Conservation (phyloP, 495 filamentous ascomycete genomes). For the Hypoxylon fragiforme region DNA sequence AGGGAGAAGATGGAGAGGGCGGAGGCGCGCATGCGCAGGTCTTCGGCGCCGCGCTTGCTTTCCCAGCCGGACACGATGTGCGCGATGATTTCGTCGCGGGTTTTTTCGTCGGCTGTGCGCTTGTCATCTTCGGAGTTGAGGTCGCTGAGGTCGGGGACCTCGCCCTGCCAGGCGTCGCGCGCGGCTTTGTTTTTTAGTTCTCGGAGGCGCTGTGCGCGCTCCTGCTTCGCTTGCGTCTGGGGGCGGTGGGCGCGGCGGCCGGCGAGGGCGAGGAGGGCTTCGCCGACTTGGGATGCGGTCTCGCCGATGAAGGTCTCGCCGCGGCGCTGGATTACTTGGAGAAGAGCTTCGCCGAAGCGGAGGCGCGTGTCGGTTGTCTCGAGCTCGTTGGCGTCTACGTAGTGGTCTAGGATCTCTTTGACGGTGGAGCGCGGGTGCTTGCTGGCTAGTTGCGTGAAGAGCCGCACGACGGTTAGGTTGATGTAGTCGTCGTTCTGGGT, state of each 20-base stretch:
- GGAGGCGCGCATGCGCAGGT: conserved; percentile 75
- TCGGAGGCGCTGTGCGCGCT: conserved; percentile 48
- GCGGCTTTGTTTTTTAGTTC: conserved; percentile 54
- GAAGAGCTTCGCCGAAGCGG: conserved; percentile 71
- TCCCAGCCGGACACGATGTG: conserved; percentile 77
- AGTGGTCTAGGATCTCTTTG: conserved; percentile 68
- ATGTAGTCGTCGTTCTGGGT: conserved; percentile 75
- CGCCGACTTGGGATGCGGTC: conserved; percentile 56
- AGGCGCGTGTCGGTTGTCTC: conserved; percentile 66
- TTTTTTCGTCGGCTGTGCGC: conserved; percentile 48
- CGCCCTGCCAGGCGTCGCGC: conserved; percentile 58
- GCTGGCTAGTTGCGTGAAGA: conserved; percentile 66
- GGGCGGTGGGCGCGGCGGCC: conserved; percentile 63
- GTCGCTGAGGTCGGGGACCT: conserved; percentile 50
- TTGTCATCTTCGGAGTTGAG: conserved; percentile 51
- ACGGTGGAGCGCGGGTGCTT: conserved; percentile 67
- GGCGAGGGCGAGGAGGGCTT: conserved; percentile 67
- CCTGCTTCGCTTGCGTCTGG: conserved; percentile 54
- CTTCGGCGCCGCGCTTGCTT: conserved; percentile 67
- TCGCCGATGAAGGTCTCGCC: conserved; percentile 64
- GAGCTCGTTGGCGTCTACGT: conserved; percentile 64
- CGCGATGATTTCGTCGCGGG: conserved; percentile 58
- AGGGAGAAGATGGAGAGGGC: conserved; percentile 72
- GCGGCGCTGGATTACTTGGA: conserved; percentile 69
- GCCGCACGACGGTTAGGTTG: conserved; percentile 70